Percentiles rank a stretch among this genome's conserved stretches.
Evolutionary conservation across 2,329 filamentous ascomycete genomes (phyloP).

Genomic region (Onygenales sp.): DNA sequence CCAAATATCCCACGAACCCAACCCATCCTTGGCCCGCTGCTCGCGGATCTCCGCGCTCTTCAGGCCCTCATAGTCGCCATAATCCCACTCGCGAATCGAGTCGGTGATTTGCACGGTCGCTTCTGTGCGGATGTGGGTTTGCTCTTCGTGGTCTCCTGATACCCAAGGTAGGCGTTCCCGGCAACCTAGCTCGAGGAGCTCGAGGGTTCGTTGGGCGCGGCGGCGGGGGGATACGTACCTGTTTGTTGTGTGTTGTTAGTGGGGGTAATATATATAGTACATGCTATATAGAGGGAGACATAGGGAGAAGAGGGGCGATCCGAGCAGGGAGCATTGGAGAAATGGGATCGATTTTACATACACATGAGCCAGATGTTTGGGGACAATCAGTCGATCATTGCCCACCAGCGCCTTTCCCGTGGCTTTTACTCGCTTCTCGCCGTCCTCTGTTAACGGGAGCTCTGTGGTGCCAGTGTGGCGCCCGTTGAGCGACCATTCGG

Average conservation of each 20-base stretch:
- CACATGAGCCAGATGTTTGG: constrained; percentile 73
- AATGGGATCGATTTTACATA: constrained; percentile 33
- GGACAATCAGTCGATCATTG: constrained; percentile 73
- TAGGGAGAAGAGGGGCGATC: neutral
- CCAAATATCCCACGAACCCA: constrained; percentile 70
- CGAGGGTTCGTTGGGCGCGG: constrained; percentile 81
- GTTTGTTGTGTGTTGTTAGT: neutral
- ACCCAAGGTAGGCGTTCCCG: constrained; percentile 64
- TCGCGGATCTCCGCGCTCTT: constrained; percentile 60
- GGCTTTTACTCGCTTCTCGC: constrained; percentile 63
- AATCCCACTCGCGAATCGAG: constrained; percentile 76
- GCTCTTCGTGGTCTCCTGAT: constrained; percentile 13
- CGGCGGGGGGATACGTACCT: constrained; percentile 78
- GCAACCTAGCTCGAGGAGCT: constrained; percentile 69
- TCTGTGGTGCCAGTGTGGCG: constrained; percentile 80
- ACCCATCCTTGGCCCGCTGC: constrained; percentile 47
- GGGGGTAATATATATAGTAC: too few relatives aligned
- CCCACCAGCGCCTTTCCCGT: constrained; percentile 81
- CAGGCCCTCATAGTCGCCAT: constrained; percentile 77
- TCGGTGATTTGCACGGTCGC: constrained; percentile 60
- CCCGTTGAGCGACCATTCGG: constrained; percentile 85
- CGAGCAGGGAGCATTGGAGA: neutral
- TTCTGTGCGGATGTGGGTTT: constrained; percentile 37
- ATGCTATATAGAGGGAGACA: neutral
- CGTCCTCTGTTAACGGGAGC: constrained; percentile 72